Evolutionary conservation across 768 basidiomycete species (phyloP), one percentile per base, ranked within the genome.

Genomic region (Kwoniella sp.): DNA sequence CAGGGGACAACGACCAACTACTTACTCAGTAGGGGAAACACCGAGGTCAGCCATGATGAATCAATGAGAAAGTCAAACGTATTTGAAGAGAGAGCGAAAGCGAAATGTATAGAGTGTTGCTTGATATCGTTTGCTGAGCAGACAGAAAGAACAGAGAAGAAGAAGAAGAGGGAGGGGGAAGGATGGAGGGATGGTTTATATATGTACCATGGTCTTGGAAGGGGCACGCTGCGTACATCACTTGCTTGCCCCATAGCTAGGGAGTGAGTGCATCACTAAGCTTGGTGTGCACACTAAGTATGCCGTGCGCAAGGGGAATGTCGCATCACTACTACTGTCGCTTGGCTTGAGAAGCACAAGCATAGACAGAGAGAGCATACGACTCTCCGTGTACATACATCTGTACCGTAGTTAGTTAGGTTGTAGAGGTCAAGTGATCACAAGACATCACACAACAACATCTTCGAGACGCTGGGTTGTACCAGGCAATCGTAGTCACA

Each of bases 21-120:
- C 74, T 75, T 61, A 75, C 74, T 75, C 74, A 57, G 74, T 73
- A 17, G 74, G 74, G 48, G 74, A 75, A 58, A 65, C 60, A 65
- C 74, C 74, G 29, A 75, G 68, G 28, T 75, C 66, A 53, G 67
- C 68, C 74, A 73, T 73, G 66, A 61, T 70, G 62, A 56, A 7
- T 25, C 20, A 48, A 25, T 48, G 23, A 31, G 52, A 34, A 28
- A n/a, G 15, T n/a, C n/a, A 45, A 45, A 45, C 50, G 62, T 23
- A 26, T 50, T 13, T 31, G 41, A 41, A 12, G 17, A 51, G n/a
- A 5, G 41, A n/a, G 28, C 5, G 37, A 34, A 54, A 37, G n/a
- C 31, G 26, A 62, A 29, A 47, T 29, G 58, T 20, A 31, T 31
- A 57, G 9, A 9, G n/a, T 20, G 34, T 22, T 2, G 38, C 20